Percentiles rank a stretch among this genome's conserved stretches.
These are phyloP conservation scores for Yarrowia yakushimensis DNA, from an alignment of 805 yeast species.

Conservation along the genomic window DNA sequence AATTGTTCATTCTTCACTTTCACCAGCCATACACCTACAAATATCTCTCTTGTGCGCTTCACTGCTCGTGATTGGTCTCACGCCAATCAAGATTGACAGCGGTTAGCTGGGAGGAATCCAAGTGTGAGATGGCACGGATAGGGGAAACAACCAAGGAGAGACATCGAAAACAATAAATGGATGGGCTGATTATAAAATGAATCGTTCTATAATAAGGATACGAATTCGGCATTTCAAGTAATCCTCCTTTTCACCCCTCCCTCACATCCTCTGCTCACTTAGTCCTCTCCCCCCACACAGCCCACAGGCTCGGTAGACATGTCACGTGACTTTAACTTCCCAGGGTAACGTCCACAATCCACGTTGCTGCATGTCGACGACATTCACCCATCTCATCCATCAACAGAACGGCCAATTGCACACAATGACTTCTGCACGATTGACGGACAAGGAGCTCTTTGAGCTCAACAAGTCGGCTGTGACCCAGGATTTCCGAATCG, in stretches of 20 bases:
- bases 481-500: slow-evolving; percentile 83
- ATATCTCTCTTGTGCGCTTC: no score
- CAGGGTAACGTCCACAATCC: slow-evolving; percentile 19
- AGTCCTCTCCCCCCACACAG: not conserved
- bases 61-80: not conserved
- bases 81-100: not conserved
- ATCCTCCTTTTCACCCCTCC: not conserved
- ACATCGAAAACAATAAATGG: not conserved
- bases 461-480: slow-evolving; percentile 90
- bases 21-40: no score
- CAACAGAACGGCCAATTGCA: slow-evolving; percentile 2
- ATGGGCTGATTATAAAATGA: no score
- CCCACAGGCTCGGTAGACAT: not conserved
- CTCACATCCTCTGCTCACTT: no score
- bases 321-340: slow-evolving; percentile 19
- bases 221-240: no score
- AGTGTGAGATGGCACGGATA: not conserved
- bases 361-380: slow-evolving; percentile 25
- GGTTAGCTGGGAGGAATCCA: not conserved
- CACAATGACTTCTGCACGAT: slow-evolving; percentile 23
- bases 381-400: slow-evolving; percentile 13
- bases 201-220: no score
- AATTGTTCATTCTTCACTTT: no score
- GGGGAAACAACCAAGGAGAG: not conserved
- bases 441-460: slow-evolving; percentile 28